phyloP scores from a whole-genome alignment of 1,284 basidiomycete genomes.

The Moesziomyces parantarcticus region DNA sequence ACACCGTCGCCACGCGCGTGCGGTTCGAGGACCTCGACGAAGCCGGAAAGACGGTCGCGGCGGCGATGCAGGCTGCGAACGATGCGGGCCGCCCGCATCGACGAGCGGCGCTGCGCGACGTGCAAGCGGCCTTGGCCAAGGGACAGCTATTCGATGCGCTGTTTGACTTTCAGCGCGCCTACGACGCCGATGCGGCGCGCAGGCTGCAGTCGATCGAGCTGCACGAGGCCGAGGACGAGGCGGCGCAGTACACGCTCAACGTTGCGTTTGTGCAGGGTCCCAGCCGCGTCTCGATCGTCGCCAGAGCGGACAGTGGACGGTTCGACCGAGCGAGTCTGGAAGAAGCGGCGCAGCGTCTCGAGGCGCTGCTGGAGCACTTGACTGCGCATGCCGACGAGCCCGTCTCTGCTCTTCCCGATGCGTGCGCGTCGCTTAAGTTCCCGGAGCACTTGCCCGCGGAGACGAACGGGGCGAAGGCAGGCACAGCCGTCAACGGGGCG shows the following conservation, averaged over 20 bases:
- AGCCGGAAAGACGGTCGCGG: constrained; percentile 19
- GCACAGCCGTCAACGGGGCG: not conserved
- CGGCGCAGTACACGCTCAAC: constrained; percentile 59
- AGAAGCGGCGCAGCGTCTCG: constrained; percentile 26
- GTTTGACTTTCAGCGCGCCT: constrained; percentile 56
- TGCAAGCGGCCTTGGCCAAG: constrained; percentile 27
- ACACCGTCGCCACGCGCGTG: constrained; percentile 59
- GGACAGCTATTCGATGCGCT: constrained; percentile 58
- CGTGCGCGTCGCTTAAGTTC: constrained; percentile 3
- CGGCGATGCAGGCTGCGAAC: constrained; percentile 37
- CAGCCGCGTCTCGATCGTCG: constrained; percentile 36
- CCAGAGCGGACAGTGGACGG: constrained; percentile 35
- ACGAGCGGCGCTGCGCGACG: constrained; percentile 54
- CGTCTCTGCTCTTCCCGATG: constrained; percentile 18
- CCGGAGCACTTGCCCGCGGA: constrained; percentile 12
- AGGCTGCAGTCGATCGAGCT: constrained; percentile 14
- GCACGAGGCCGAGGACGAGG: constrained; percentile 9
- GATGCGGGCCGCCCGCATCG: constrained; percentile 56
- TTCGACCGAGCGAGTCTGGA: constrained; percentile 26
- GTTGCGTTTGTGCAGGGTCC: constrained; percentile 52
- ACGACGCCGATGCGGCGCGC: constrained; percentile 9
- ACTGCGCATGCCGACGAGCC: constrained; percentile 6
- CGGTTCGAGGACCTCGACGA: constrained; percentile 19
- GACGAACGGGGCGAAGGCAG: not conserved
- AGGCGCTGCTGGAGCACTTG: constrained; percentile 30